Evolutionary conservation across 164 flowering plant species (phyloP), one percentile per base, ranked within the genome.

Genomic region (Vitis cinerea): DNA sequence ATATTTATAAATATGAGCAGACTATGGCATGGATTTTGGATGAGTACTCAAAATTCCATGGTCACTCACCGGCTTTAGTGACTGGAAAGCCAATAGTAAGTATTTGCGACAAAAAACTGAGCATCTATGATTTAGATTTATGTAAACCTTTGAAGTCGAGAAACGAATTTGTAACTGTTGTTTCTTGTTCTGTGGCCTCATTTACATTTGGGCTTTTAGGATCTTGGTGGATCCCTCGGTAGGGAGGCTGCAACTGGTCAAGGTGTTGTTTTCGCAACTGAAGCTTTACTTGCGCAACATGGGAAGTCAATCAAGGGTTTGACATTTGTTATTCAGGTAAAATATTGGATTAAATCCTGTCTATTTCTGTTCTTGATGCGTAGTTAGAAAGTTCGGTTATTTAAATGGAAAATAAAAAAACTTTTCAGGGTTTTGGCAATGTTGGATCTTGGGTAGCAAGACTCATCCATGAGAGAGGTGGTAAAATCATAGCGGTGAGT

Each of bases 1-100:
- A 23, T 23, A 23, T 23, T 23, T 23, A 23, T 23, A 5, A 10
- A 57, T 14, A 63, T 74, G 71, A 51, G 52, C 88, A 89, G 91
- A 87, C 91, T 37, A 90, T 90, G 97, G 97, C 93, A 14, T 90
- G 97, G 93, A 90, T 90, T 71, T 77, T 89, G 80, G 97, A 90
- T 67, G 97, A 90, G 61, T 90, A 90, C 76, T 88, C 97, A 2
- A 90, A 88, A 63, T 90, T 90, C 77, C 97, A 90, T 55, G 93
- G 97, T 50, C 82, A 90, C 67, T 90, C 97, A 7, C 97, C 97
- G 1, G 97, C 97, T 17, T 72, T 90, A 67, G 97, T 90, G 27
- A 90, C 97, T 0, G 97, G 97, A 70, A 90, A 90, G 77, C 93
- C 93, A 12, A 74, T 88, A 10, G 93, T 90, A 80, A 81, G 91